Base-by-base conservation (phyloP, 371 early-diverging fungal genomes). In the Coemansia sp. region DNA sequence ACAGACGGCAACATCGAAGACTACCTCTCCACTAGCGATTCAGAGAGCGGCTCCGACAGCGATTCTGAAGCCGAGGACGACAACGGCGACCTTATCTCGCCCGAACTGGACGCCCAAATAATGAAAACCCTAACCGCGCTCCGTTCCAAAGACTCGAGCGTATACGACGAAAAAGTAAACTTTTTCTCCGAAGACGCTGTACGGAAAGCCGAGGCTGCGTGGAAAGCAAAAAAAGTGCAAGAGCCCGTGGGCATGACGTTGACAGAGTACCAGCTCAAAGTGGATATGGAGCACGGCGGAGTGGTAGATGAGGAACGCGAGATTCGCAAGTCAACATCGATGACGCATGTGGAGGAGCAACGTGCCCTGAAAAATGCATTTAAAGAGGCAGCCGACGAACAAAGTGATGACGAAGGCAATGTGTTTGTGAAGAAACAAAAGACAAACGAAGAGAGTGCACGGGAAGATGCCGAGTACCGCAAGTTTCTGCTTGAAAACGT, bases 31-130 rank as follows among this genome's bases (percentile, higher is more conserved):
- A 41, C 24, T 53, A 21, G 26, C 29, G 26, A 24, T 24, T 48
- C 61, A 2, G 52, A 21, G 6, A 21, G n/a, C 54, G 19, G 3
- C 36, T 54, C 24, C 24, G 58, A 58, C n/a, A 63, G 13, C 8
- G 55, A 60, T 40, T 17, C 61, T 28, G 71, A 67, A 21, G 94
- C 89, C 24, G 98, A 97, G 66, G 98, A 98, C 82, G 95, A 95
- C 58, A 82, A 83, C 24, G 95, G 91, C 11, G 89, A 87, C 56
- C 82, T 94, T 51, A 80, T 94, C 17, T 94, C 96, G 15, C 92
- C 94, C 9, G 94, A 87, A 48, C 76, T 96, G 8, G 97, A 98
- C 67, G 89, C 90, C 2, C 93, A 96, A 73, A 94, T 98, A 64
- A 82, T 98, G 84, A 87, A 88, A 52, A 94, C 97, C 1, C 90